Percentiles rank a stretch among this genome's conserved stretches.
Conservation (phyloP, 2,329 filamentous ascomycete genomes). For the Grosmannia serpens region DNA sequence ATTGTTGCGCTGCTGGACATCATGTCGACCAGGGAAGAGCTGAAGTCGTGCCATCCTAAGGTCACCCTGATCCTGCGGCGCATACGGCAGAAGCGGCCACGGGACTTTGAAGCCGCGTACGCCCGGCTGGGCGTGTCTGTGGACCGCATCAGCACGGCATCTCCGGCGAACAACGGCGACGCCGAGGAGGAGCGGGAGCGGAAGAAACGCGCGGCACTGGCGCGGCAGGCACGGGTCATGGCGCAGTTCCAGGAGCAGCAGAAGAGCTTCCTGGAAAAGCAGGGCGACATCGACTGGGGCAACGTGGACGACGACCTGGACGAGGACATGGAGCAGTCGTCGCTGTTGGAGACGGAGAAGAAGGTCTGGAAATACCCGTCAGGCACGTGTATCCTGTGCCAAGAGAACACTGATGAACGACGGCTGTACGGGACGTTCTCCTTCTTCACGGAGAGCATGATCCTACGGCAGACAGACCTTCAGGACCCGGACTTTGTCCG, state of each 20-base stretch:
- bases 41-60: slow-evolving; percentile 74
- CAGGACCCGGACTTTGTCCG: slow-evolving; percentile 72
- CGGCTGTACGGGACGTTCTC: slow-evolving; percentile 89
- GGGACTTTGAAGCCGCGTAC: slow-evolving; percentile 59
- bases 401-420: slow-evolving; percentile 87
- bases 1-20: slow-evolving; percentile 54
- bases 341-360: slow-evolving; percentile 42
- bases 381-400: slow-evolving; percentile 90
- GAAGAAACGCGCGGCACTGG: slow-evolving; percentile 84
- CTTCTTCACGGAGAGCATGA: slow-evolving; percentile 72
- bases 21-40: slow-evolving; percentile 57
- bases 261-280: slow-evolving; percentile 83
- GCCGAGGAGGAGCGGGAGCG: slow-evolving; percentile 58
- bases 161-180: slow-evolving; percentile 56
- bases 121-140: slow-evolving; percentile 52
- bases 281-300: slow-evolving; percentile 80
- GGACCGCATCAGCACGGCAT: slow-evolving; percentile 71
- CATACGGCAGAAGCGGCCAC: slow-evolving; percentile 72
- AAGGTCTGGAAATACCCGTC: slow-evolving; percentile 83
- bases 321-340: slow-evolving; percentile 25
- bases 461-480: slow-evolving; percentile 77
- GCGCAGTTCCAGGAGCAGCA: slow-evolving; percentile 97
- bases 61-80: slow-evolving; percentile 72
- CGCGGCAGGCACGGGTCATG: slow-evolving; percentile 89
- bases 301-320: slow-evolving; percentile 72